Evolutionary conservation across 2,329 filamentous ascomycete genomes (phyloP).

Genomic region (Ophiognomonia clavigignenti-juglandacearum): DNA sequence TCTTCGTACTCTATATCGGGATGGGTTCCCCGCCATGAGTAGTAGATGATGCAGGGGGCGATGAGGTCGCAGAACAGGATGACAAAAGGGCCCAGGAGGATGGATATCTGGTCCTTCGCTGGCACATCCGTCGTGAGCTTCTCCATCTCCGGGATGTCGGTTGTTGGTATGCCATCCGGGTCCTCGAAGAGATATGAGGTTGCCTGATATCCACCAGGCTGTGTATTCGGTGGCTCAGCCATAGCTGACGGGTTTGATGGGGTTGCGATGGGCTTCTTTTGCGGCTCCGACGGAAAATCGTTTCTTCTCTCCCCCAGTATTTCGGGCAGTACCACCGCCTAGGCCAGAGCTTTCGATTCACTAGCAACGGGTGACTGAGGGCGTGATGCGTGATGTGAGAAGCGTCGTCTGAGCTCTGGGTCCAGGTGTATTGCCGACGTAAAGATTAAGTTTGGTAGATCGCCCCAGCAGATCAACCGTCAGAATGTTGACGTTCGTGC

Average conservation of each 20-base stretch:
- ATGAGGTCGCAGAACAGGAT: constrained; percentile 13
- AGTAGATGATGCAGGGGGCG: constrained; percentile 14
- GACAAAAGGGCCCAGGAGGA: constrained; percentile 10
- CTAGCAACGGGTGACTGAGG: not conserved
- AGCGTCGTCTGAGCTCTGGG: not conserved
- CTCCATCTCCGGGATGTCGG: constrained; percentile 8
- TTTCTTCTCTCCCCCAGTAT: not conserved
- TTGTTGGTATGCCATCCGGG: constrained; percentile 1
- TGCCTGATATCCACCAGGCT: not conserved
- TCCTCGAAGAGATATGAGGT: constrained; percentile 10
- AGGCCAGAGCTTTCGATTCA: not conserved
- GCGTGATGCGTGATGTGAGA: not conserved
- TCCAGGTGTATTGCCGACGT: not conserved
- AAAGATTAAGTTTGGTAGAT: not conserved
- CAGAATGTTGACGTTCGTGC: not conserved
- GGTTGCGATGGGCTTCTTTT: too few relatives aligned
- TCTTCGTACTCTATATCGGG: constrained; percentile 1
- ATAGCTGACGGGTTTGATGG: too few relatives aligned
- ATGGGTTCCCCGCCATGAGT: constrained; percentile 4
- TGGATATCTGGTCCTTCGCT: constrained; percentile 6
- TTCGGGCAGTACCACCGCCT: not conserved
- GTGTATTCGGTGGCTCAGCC: not conserved
- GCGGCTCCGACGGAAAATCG: not conserved
- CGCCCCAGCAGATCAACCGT: too few relatives aligned
- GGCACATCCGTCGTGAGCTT: constrained; percentile 8